Evolutionary conservation across 2,329 filamentous ascomycete genomes (phyloP), one percentile per base, ranked within the genome.

Genomic region (Xylaria multiplex): DNA sequence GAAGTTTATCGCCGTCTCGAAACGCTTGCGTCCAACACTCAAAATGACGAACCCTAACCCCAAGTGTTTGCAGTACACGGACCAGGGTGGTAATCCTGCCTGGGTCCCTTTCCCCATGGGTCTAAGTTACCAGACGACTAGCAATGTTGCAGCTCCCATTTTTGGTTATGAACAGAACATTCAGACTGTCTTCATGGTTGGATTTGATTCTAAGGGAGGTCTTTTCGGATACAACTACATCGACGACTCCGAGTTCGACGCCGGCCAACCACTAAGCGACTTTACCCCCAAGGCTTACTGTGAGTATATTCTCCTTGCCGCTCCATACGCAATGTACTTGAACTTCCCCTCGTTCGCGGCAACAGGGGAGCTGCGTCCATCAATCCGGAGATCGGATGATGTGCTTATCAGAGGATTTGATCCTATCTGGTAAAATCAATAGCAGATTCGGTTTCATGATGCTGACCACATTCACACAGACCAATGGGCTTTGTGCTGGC

Each of bases 401-500:
- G 32, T 35, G 7, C 7, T 35, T 35, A 40, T 40, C 37, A 9
- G 37, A 40, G 11, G 37, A 14, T 40, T 40, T 40, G 9, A 14
- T 40, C 37, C 37, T 40, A 5, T 40, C 37, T 40, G 35, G 35
- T 37, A 37, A 13, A 37, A 37, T 37, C 35, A 8, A 37, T 9
- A 8, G 35, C 11, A 37, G 35, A 8, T 37, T 37, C 16, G 24
- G n/a, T 46, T 46, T 32, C 59, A 22, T 45, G 16, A 24, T 59
- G 58, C 56, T 59, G 37, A 63, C 49, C 11, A 37, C 27, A 24
- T 30, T 42, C 24, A 14, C 43, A 70, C 43, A 70, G 68, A 79
- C 67, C 72, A 77, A 69, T 80, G 77, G 77, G 75, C 74, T 53
- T 71, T 74, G 3, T 79, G 78, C 73, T 79, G 71, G 69, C 75